These are phyloP conservation scores for Coemansia sp. DNA, from an alignment of 192 early-diverging fungal genomes.

Conservation along the genomic window DNA sequence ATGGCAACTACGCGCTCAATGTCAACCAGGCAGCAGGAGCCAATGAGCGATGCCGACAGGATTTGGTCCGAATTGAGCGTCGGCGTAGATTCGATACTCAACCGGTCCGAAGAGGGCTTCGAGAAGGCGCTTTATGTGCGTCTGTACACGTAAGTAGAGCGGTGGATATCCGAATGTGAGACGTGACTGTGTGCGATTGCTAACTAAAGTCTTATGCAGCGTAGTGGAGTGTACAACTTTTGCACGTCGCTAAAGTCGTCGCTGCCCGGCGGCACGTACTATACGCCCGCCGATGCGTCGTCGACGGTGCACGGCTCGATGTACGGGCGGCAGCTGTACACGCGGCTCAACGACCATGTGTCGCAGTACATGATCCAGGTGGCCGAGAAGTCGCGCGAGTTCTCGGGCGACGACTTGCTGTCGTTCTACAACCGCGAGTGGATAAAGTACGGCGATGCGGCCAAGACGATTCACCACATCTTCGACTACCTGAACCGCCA, in stretches of 20 bases:
- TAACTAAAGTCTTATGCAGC: background rate
- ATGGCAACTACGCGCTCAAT: slow-evolving; percentile 2
- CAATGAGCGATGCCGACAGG: slow-evolving; percentile 33
- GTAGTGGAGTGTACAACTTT: slow-evolving; percentile 51
- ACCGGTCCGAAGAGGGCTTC: slow-evolving; percentile 67
- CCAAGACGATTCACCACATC: slow-evolving; percentile 80
- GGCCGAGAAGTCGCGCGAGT: slow-evolving; percentile 55
- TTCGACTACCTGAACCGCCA: slow-evolving; percentile 94
- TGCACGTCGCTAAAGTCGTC: slow-evolving; percentile 37
- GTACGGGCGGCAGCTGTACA: slow-evolving; percentile 65
- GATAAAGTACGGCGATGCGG: slow-evolving; percentile 82
- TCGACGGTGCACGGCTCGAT: slow-evolving; percentile 27
- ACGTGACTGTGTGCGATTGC: background rate
- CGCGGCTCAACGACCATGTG: slow-evolving; percentile 55
- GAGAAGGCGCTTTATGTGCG: slow-evolving; percentile 70
- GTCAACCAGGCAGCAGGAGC: slow-evolving; percentile 2
- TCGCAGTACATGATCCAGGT: slow-evolving; percentile 52
- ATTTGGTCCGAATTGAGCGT: slow-evolving; percentile 74
- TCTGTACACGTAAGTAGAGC: slow-evolving; percentile 61
- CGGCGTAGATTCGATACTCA: slow-evolving; percentile 80
- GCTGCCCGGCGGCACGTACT: slow-evolving; percentile 20
- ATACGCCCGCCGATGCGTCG: slow-evolving; percentile 46
- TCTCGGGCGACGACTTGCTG: slow-evolving; percentile 77
- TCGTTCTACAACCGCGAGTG: slow-evolving; percentile 86
- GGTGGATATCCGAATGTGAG: no score